Conservation (phyloP, 768 basidiomycete genomes). For the Tulasnella sp. region DNA sequence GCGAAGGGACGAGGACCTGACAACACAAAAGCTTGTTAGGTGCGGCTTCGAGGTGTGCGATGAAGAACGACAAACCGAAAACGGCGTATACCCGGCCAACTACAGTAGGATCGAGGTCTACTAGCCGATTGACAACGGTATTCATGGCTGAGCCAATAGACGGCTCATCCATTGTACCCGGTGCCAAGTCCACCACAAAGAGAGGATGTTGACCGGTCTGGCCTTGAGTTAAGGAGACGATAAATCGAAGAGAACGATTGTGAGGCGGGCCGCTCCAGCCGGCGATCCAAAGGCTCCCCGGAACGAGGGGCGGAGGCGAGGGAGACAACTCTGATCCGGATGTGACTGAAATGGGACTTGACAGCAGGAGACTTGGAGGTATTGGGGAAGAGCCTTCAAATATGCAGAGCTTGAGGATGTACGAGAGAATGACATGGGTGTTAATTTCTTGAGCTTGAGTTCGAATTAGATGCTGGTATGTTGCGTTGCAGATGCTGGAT, state of each 20-base stretch:
- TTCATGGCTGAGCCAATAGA: not conserved
- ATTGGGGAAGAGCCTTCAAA: not conserved
- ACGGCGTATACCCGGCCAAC: not conserved
- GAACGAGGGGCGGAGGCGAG: not conserved
- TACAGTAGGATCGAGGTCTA: not conserved
- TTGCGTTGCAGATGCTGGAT: not conserved
- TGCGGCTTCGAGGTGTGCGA: not conserved
- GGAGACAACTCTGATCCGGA: not conserved
- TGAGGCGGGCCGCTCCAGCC: not conserved
- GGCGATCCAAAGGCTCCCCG: slow-evolving; percentile 7
- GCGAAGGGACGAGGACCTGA: not conserved
- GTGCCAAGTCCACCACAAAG: not conserved
- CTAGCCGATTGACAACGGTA: not conserved
- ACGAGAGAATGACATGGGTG: not conserved
- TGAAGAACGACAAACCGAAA: not conserved
- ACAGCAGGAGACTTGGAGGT: not conserved
- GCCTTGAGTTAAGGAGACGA: slow-evolving; percentile 5
- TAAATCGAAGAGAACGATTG: not conserved
- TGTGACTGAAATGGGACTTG: not conserved
- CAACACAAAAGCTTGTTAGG: not conserved
- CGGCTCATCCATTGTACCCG: not conserved
- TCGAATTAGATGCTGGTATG: not conserved
- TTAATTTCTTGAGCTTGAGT: slow-evolving; percentile 10
- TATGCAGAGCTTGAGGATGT: not conserved
- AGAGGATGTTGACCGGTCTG: not conserved